These are phyloP conservation scores for Pleurotus tuber-regium DNA, from an alignment of 768 basidiomycete species.

Conservation along the genomic window DNA sequence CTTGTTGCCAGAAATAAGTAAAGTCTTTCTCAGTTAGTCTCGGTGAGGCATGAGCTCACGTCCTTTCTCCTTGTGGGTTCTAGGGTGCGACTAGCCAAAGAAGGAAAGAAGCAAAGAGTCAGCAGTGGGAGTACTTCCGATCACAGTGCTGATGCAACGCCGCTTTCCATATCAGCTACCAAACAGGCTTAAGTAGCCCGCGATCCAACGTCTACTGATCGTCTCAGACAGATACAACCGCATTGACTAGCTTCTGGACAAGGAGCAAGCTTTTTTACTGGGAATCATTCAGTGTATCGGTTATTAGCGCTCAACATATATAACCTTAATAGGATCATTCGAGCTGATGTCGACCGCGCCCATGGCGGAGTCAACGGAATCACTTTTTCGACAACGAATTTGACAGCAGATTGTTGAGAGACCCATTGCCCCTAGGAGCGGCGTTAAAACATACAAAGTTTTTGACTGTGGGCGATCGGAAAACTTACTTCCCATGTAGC, in stretches of 20 bases:
- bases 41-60: neutral
- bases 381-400: neutral
- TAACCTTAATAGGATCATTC: too few species aligned
- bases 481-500: constrained; percentile 2
- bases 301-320: too few species aligned
- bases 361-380: neutral
- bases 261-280: too few species aligned
- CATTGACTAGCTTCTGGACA: too few species aligned
- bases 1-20: constrained; percentile 52
- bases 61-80: neutral
- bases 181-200: too few species aligned
- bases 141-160: neutral
- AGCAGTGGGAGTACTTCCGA: neutral
- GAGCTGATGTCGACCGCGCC: too few species aligned
- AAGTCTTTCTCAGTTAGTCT: constrained; percentile 10
- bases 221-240: too few species aligned
- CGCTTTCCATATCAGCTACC: neutral
- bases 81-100: constrained; percentile 7
- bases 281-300: too few species aligned
- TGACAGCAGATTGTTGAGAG: neutral
- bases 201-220: too few species aligned
- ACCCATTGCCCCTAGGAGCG: neutral
- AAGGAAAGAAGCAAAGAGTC: neutral
- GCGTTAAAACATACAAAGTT: neutral
- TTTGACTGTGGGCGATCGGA: too few species aligned